phyloP scores from a whole-genome alignment of 1,284 basidiomycete genomes.

The Papiliotrema flavescens region DNA sequence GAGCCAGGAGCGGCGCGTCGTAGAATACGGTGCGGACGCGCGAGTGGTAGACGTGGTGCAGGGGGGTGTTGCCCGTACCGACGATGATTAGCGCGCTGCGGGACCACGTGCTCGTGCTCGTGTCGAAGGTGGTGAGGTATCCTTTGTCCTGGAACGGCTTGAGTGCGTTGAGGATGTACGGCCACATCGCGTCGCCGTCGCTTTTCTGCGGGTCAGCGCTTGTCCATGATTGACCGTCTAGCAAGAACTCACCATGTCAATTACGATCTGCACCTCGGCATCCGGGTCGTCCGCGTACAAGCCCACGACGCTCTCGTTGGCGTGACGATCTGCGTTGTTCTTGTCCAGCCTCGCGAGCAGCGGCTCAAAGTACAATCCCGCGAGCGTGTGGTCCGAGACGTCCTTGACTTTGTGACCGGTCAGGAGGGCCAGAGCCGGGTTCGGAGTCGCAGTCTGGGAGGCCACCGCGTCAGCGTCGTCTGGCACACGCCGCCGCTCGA shows the following conservation, averaged over 20 bases:
- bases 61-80: constrained; percentile 37
- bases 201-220: constrained; percentile 10
- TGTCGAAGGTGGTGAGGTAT: constrained; percentile 27
- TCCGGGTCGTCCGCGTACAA: constrained; percentile 21
- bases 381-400: constrained; percentile 19
- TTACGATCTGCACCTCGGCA: constrained; percentile 19
- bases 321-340: constrained; percentile 11
- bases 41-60: constrained; percentile 23
- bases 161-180: constrained; percentile 20
- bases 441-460: too few relatives aligned
- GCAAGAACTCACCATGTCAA: constrained; percentile 27
- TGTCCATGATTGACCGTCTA: not conserved
- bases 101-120: constrained; percentile 12
- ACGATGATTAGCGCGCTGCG: constrained; percentile 35
- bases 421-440: constrained; percentile 7
- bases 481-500: too few relatives aligned
- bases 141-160: constrained; percentile 24
- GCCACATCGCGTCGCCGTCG: constrained; percentile 25
- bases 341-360: constrained; percentile 21
- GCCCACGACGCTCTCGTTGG: constrained; percentile 3
- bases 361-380: constrained; percentile 23
- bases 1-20: constrained; percentile 32
- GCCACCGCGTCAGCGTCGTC: too few relatives aligned
- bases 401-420: constrained; percentile 22
- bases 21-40: constrained; percentile 35